Evolutionary conservation across 1,139 yeast genomes (phyloP).

Genomic region (Suhomyces bribrorum): DNA sequence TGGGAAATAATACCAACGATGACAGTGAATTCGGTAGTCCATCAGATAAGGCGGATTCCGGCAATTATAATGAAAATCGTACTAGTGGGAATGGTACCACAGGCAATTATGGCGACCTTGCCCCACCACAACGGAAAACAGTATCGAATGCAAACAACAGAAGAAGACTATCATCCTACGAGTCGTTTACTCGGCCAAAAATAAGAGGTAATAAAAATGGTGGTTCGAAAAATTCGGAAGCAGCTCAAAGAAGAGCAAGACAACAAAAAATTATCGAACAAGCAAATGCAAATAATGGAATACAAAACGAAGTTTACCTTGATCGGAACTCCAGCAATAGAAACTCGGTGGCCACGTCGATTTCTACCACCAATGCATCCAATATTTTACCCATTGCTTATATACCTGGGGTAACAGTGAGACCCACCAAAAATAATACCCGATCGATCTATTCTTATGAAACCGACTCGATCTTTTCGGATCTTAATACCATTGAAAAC

Average conservation of each 20-base stretch:
- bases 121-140: constrained; percentile 12
- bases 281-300: constrained; percentile 14
- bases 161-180: constrained; percentile 43
- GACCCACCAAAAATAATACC: constrained; percentile 51
- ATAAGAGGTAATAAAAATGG: constrained; percentile 19
- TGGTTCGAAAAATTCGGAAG: constrained; percentile 16
- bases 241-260: constrained; percentile 19
- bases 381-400: constrained; percentile 92
- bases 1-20: constrained; percentile 12
- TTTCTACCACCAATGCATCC: constrained; percentile 72
- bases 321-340: constrained; percentile 32
- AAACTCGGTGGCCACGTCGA: constrained; percentile 58
- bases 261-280: constrained; percentile 18
- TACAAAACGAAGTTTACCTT: constrained; percentile 20
- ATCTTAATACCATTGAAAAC: constrained; percentile 51
- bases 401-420: constrained; percentile 88
- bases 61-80: constrained; percentile 2
- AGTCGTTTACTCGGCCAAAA: constrained; percentile 46
- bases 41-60: constrained; percentile 6
- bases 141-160: constrained; percentile 18
- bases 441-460: constrained; percentile 51
- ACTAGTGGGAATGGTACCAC: constrained; percentile 9
- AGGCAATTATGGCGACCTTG: constrained; percentile 9
- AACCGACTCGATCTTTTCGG: constrained; percentile 54
- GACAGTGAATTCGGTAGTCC: constrained; percentile 12